A percentile compares a stretch with the other conserved stretches of the same genome.
These are phyloP conservation scores for Fraxinus sp. DNA, from an alignment of 305 asterid genomes.

Conservation along the genomic window DNA sequence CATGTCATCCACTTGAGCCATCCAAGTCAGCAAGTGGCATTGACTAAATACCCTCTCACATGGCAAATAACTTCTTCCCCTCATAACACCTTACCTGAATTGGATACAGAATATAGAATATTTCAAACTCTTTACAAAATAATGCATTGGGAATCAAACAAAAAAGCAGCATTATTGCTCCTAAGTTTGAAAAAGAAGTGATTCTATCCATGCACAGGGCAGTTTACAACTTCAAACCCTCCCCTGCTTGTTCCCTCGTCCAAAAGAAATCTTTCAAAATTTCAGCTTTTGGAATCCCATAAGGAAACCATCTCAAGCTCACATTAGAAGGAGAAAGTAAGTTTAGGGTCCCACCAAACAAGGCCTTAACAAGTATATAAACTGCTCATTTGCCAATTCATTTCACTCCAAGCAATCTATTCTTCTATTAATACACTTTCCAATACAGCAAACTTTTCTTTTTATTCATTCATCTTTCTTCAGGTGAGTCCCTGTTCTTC, in stretches of 20 bases:
- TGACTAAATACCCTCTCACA: not conserved
- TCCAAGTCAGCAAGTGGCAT: not conserved
- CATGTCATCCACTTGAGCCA: not conserved
- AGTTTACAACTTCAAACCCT: not conserved
- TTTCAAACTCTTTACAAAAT: slow-evolving; percentile 36
- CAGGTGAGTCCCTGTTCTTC: slow-evolving; percentile 15
- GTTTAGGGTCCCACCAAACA: slow-evolving; percentile 36
- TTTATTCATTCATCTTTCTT: not conserved
- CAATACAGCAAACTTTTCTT: not conserved
- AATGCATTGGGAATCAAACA: slow-evolving; percentile 48
- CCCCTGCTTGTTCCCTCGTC: not conserved
- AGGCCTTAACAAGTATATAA: slow-evolving; percentile 32
- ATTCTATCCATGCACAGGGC: not conserved
- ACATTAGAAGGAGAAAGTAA: slow-evolving; percentile 13
- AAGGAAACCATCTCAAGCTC: slow-evolving; percentile 23
- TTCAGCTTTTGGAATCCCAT: slow-evolving; percentile 45
- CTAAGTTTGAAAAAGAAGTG: not conserved
- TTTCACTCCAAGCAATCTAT: slow-evolving; percentile 22
- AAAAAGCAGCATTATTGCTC: slow-evolving; percentile 28
- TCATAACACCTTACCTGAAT: slow-evolving; percentile 47
- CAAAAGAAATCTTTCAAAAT: slow-evolving; percentile 31
- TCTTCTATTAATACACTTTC: not conserved
- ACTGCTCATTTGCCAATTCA: slow-evolving; percentile 24
- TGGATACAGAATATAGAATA: slow-evolving; percentile 45
- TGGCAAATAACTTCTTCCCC: slow-evolving; percentile 53